Base-by-base conservation (phyloP, 306 rosid species). In the Lathyrus sativus region DNA sequence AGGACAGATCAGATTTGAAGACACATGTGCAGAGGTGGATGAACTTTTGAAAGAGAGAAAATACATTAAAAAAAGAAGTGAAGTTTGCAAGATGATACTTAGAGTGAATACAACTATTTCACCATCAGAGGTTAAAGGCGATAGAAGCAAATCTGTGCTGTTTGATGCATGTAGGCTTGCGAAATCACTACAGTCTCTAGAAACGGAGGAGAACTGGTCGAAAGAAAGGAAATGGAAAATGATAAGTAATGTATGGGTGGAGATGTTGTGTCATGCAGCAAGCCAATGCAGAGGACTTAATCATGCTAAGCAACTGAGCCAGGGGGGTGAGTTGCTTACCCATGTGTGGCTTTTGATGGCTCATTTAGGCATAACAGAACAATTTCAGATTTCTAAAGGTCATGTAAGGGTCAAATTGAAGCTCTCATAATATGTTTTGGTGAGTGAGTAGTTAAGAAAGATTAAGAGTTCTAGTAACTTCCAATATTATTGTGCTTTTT, bases 341-440 rank as follows among this genome's bases (percentile, higher is more conserved):
- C 81, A 71, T 70, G 74, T 75, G 3, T 80, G 78, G 78, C 78
- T 80, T 59, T 45, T 75, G 11, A 79, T 79, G 83, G 77, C 79
- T 4, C 79, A 74, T 57, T 51, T 79, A 9, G 83, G 79, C 12
- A 69, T 79, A 46, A 68, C 79, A 0, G 76, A 74, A 56, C 83
- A 79, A 9, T 70, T 79, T 18, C 79, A 79, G 29, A 79, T 79
- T 39, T 74, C 83, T 17, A 41, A 42, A 9, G 76, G 79, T 35
- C 76, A 70, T 4, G 69, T 28, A 17, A 79, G 79, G 60, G 70
- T 19, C 24, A 79, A 51, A 67, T 53, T 78, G 41, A 7, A 18
- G 11, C 18, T 74, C 13, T 13, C 65, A 2, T 65, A 59, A 64
- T 3, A 24, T 48, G 9, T 22, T 49, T 22, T 19, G 28, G 39